Base-by-base conservation (phyloP, 176 grass and related monocot genomes). In the Metroxylon sagu region DNA sequence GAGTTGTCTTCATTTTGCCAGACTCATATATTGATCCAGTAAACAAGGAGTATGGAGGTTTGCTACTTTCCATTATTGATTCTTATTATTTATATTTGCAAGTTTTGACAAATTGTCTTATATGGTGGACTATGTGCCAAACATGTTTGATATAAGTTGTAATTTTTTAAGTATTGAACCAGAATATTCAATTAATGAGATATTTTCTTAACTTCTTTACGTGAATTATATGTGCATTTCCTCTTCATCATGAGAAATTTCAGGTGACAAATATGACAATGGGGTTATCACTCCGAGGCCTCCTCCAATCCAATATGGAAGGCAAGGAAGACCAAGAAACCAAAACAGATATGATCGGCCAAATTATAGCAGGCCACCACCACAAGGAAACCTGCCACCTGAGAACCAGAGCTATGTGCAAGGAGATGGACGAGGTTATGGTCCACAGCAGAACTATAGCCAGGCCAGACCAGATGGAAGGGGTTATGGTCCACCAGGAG, bases 1-100 rank as follows among this genome's bases (percentile, higher is more conserved):
- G 92, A 71, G 92, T 96, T 19, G 87, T 97, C 59, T 97, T 97
- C 64, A 68, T 97, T 70, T 78, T 91, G 62, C 81, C 93, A 57
- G 87, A 97, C 72, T 97, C 92, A 50, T 97, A 97, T 79, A 60
- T 97, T 21, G 87, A 91, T 58, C 87, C 87, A 64, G 93, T 91
- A 50, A 91, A 82, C 48, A 91, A 97, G 69, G 87, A 91, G 17
- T 91, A 91, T 67, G 81, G 87, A 88, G 93, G 93, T 97, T 70
- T 78, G 84, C 69, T 57, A 7, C 0, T 50, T 74, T 74, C 18
- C 35, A 43, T 23, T 23, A 6, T 43, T 43, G 35, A 43, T 57
- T 16, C 2, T 67, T 70, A 16, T 62, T 6, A 53, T 2, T 31
- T 66, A 30, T 18, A 5, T 61, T 4, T 29, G 18, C 35, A 55